Evolutionary conservation across 225 moss, liverwort and hornwort genomes (phyloP), one percentile per base, ranked within the genome.

Genomic region (Asterella californica): DNA sequence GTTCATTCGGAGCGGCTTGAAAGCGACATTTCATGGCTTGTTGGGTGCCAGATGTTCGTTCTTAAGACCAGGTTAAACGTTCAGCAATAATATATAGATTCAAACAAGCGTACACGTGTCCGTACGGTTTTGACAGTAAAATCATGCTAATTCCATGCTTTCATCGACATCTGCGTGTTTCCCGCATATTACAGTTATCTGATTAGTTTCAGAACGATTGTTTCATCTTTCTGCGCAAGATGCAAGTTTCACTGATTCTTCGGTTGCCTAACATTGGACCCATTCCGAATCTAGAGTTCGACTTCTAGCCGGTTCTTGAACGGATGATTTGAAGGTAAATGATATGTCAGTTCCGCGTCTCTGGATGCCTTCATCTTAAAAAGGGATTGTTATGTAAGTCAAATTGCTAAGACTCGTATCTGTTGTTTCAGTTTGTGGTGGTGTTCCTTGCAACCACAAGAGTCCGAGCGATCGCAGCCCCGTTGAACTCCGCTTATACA

Each of bases 401-500:
- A 57, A 2, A 65, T 29, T 65, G 1, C 22, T 70, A 17, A 70
- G 14, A 25, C 7, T 25, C 15, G 24, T 30, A 10, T 66, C 34
- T 63, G 48, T 70, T 53, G 42, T 79, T 68, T 82, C 87, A 99
- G 99, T 99, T 99, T 79, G 99, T 99, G 80, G 92, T 99, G 61
- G 90, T 93, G 45, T 99, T 99, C 69, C 82, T 99, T 36, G 99
- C 99, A 22, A 90, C 87, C 42, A 83, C 91, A 37, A 90, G 96
- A 82, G 88, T 88, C 46, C 87, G 91, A 81, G 96, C 93, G n/a
- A 89, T 90, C 46, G 94, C 96, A 73, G 96, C 93, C 66, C 96
- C 96, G 33, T 84, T 97, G 84, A 97, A 94, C 64, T 76, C 94
- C 61, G 89, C 94, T 27, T 97, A 97, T 79, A 93, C 94, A 19